Evolutionary conservation across 2,329 filamentous ascomycete species (phyloP).

Genomic region (Davidsoniella eucalypti): DNA sequence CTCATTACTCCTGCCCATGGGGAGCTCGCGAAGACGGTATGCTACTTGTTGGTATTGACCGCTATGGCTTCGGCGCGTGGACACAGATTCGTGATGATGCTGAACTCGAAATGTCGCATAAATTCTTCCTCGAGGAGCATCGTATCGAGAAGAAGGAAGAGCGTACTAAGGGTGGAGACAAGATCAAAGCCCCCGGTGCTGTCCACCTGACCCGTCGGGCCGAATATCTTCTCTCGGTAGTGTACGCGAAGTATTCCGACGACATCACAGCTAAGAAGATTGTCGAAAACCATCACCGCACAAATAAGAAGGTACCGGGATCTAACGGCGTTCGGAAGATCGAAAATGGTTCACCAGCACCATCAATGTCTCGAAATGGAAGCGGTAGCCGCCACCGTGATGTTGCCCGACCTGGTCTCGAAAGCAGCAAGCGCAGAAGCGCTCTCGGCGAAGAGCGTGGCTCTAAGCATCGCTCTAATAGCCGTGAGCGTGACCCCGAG

Average conservation of each 20-base stretch:
- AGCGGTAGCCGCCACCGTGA: conserved; percentile 33
- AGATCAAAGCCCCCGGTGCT: conserved; percentile 84
- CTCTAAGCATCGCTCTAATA: conserved; percentile 29
- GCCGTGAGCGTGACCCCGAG: conserved; percentile 23
- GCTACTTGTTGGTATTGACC: conserved; percentile 84
- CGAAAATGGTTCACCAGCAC: conserved; percentile 55
- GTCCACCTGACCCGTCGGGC: conserved; percentile 90
- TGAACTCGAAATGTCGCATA: conserved; percentile 71
- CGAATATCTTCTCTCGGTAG: conserved; percentile 87
- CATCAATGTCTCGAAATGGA: conserved; percentile 27
- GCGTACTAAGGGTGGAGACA: conserved; percentile 58
- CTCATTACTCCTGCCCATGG: conserved; percentile 85
- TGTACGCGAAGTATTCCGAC: conserved; percentile 69
- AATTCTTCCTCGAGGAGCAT: conserved; percentile 93
- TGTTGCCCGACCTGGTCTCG: conserved; percentile 20
- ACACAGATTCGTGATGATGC: conserved; percentile 80
- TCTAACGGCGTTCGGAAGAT: conserved; percentile 43
- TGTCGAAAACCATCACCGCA: conserved; percentile 85
- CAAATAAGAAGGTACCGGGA: conserved; percentile 61
- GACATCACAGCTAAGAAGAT: conserved; percentile 61
- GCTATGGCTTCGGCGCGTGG: conserved; percentile 94
- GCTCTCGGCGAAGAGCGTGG: conserved; percentile 25
- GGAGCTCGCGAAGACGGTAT: conserved; percentile 89
- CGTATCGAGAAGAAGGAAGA: conserved; percentile 97
- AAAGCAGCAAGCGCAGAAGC: conserved; percentile 46